Evolutionary conservation across 2,329 filamentous ascomycete genomes (phyloP), one percentile per base, ranked within the genome.

Genomic region (Ustulina deusta): DNA sequence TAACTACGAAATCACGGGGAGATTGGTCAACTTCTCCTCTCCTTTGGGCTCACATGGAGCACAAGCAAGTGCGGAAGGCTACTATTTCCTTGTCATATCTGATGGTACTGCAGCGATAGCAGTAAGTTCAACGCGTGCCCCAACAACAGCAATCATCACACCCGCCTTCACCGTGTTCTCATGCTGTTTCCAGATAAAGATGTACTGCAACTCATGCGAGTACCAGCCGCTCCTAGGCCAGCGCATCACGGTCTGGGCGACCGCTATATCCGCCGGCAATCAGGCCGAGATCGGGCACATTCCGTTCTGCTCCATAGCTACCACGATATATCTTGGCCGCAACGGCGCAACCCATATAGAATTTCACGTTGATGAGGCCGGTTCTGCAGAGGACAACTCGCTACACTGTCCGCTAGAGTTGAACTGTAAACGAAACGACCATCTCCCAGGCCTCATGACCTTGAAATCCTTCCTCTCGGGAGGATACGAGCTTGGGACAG

Each of bases 281-380:
- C 78, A 80, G 32, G 68, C 74, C 27, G 72, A 73, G 15, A 71
- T 75, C 1, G 70, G 73, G 0, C 72, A 71, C 4, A 77, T 80
- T 15, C 78, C 80, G 0, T 80, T 77, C 46, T 86, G 86, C 60
- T 81, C 82, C 1, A 76, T 86, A 22, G 84, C 84, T 60, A 84
- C 85, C 0, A 85, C 83, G n/a, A 82, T 90, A 34, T 89, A 88
- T 61, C 87, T 87, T 0, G 85, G 87, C 46, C 82, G 86, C 7
- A 83, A 87, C 62, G 82, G 82, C 6, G 81, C 81, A 48, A 87
- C 84, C 49, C 83, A 87, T 66, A 78, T 89, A 57, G 83, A 84
- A 75, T 75, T 89, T 11, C 83, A 89, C 61, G 78, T 82, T n/a
- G 82, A 83, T 32, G 79, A 78, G 6, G 36, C 61, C 3, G 72